These are phyloP conservation scores for Colletotrichum incanum DNA, from an alignment of 2,329 filamentous ascomycete species.

Conservation along the genomic window DNA sequence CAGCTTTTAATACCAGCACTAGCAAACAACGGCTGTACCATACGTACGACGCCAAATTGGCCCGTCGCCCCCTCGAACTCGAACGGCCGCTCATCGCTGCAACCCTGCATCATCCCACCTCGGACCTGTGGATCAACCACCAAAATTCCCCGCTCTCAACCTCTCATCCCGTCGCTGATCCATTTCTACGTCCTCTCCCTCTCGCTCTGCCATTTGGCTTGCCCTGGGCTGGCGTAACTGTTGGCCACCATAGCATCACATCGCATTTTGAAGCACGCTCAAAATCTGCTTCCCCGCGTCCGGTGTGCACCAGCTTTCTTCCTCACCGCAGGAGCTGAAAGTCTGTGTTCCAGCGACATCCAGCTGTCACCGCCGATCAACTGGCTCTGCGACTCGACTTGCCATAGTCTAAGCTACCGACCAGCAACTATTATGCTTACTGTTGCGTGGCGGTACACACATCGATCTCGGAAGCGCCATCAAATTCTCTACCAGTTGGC, in stretches of 20 bases:
- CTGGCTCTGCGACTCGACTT: conserved; percentile 16
- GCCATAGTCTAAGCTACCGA: conserved; percentile 15
- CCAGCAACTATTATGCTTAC: conserved; percentile 36
- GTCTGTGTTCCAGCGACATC: conserved; percentile 6
- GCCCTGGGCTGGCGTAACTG: conserved; percentile 25
- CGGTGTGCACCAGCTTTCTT: conserved; percentile 10
- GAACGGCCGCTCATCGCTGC: conserved; percentile 35
- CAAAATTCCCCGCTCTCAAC: conserved; percentile 43
- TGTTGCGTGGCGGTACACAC: conserved; percentile 35
- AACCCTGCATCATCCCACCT: conserved; percentile 44
- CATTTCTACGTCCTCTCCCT: conserved; percentile 25
- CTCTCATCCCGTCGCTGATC: conserved; percentile 41
- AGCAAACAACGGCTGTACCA: conserved; percentile 21
- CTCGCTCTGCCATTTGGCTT: conserved; percentile 27
- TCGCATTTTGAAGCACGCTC: conserved; percentile 13
- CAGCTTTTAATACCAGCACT: conserved; percentile 2
- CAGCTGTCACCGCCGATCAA: conserved; percentile 13
- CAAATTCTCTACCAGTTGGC: conserved; percentile 7
- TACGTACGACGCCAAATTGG: conserved; percentile 33
- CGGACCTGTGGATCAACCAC: conserved; percentile 40
- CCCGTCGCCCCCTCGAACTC: conserved; percentile 17
- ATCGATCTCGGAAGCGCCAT: conserved; percentile 17
- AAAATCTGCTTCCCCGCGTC: conserved; percentile 13
- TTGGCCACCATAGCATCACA: conserved; percentile 26
- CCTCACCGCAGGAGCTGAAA: conserved; percentile 2